A percentile compares a stretch with the other conserved stretches of the same genome.
These are phyloP conservation scores for Cystobasidium slooffiae DNA, from an alignment of 1,284 basidiomycete species.

Conservation along the genomic window DNA sequence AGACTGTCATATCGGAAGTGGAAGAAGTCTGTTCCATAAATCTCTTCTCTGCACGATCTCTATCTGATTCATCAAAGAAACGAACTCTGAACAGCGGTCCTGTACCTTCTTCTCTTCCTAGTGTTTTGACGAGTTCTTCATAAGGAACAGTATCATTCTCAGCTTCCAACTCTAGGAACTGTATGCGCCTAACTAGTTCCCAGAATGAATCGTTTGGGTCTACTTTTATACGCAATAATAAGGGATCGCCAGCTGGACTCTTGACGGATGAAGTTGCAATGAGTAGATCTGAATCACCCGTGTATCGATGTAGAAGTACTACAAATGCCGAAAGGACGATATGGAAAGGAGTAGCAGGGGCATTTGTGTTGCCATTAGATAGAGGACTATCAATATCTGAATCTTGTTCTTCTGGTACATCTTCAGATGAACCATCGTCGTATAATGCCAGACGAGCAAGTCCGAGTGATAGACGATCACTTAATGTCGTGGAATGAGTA, in stretches of 20 bases:
- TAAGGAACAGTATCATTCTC: conserved; percentile 82
- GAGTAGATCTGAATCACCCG: conserved; percentile 91
- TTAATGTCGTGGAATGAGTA: conserved; percentile 47
- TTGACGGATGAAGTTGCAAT: conserved; percentile 80
- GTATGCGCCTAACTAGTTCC: conserved; percentile 83
- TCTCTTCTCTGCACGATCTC: conserved; percentile 64
- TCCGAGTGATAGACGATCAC: conserved; percentile 58
- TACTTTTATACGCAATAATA: conserved; percentile 82
- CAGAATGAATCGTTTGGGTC: conserved; percentile 89
- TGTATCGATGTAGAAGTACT: conserved; percentile 90
- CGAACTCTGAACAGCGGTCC: conserved; percentile 84
- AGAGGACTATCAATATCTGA: conserved; percentile 10
- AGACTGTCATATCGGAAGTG: conserved; percentile 88
- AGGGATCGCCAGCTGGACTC: conserved; percentile 73
- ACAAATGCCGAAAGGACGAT: conserved; percentile 88
- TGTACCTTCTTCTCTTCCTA: conserved; percentile 48
- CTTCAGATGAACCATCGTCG: conserved; percentile 62
- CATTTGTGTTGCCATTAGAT: conserved; percentile 58
- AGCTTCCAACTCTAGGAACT: conserved; percentile 82
- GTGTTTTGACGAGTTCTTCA: conserved; percentile 69
- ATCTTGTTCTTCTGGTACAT: conserved; percentile 49
- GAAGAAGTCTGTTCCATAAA: conserved; percentile 67
- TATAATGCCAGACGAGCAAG: conserved; percentile 73
- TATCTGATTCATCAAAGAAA: conserved; percentile 91
- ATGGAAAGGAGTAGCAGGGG: conserved; percentile 73